A percentile compares a stretch with the other conserved stretches of the same genome.
These are phyloP conservation scores for Prunus yedoensis DNA, from an alignment of 331 rosid genomes.

Conservation along the genomic window DNA sequence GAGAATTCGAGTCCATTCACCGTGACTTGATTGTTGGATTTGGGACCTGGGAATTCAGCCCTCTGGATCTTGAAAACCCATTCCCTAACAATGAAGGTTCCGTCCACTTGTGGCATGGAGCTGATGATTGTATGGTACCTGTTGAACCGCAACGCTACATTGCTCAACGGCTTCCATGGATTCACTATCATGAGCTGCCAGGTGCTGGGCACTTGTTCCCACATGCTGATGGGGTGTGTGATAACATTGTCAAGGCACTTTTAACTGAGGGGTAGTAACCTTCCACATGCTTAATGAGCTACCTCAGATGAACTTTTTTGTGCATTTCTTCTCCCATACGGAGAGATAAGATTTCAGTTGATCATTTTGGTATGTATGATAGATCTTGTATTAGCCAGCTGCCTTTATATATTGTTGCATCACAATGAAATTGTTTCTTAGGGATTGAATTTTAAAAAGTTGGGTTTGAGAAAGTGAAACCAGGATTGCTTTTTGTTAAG, in stretches of 20 bases:
- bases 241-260: slow-evolving; percentile 55
- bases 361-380: slow-evolving; percentile 21
- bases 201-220: slow-evolving; percentile 61
- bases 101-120: slow-evolving; percentile 89
- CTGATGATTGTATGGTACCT: slow-evolving; percentile 58
- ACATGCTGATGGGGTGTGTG: slow-evolving; percentile 42
- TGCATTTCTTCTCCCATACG: slow-evolving; percentile 16
- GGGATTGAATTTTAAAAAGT: slow-evolving; percentile 9
- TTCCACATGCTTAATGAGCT: slow-evolving; percentile 20
- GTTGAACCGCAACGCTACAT: slow-evolving; percentile 58
- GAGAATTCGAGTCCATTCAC: slow-evolving; percentile 54
- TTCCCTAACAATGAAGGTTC: slow-evolving; percentile 69
- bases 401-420: slow-evolving; percentile 3
- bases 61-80: slow-evolving; percentile 70
- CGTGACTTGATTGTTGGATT: slow-evolving; percentile 63
- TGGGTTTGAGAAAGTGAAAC: slow-evolving; percentile 6
- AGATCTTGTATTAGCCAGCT: slow-evolving; percentile 5
- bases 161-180: slow-evolving; percentile 70
- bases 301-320: slow-evolving; percentile 16
- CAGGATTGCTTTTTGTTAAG: background rate
- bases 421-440: slow-evolving; percentile 19
- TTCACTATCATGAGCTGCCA: slow-evolving; percentile 71
- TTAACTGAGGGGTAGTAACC: slow-evolving; percentile 36
- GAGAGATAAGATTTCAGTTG: slow-evolving; percentile 23
- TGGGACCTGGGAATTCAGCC: slow-evolving; percentile 80